Percentiles rank a stretch among this genome's conserved stretches.
Evolutionary conservation across 495 filamentous ascomycete species (phyloP).

Genomic region (Neurospora intermedia): DNA sequence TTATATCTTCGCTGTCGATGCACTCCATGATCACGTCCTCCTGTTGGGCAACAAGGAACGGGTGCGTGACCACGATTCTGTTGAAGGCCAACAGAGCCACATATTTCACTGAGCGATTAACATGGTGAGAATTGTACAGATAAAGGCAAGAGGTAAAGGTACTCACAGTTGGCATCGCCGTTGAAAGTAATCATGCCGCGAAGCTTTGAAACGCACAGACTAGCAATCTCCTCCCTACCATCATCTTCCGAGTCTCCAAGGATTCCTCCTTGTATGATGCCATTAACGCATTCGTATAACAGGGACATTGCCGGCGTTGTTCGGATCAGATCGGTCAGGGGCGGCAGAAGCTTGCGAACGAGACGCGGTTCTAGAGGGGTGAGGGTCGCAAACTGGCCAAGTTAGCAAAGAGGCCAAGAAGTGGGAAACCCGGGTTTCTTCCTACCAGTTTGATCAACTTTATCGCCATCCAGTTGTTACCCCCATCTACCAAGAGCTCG

Average conservation of each 20-base stretch:
- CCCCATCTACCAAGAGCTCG: constrained; percentile 79
- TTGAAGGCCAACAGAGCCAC: constrained; percentile 92
- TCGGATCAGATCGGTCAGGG: constrained; percentile 81
- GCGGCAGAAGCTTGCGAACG: constrained; percentile 87
- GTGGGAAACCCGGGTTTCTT: neutral
- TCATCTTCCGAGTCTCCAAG: constrained; percentile 65
- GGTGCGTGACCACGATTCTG: constrained; percentile 80
- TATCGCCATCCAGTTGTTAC: constrained; percentile 99
- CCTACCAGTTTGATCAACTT: constrained; percentile 93
- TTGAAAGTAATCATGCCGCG: constrained; percentile 88
- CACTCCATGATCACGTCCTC: constrained; percentile 93
- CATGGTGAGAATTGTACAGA: no score
- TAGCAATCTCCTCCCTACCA: constrained; percentile 86
- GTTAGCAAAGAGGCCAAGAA: neutral
- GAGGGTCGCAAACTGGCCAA: constrained; percentile 75
- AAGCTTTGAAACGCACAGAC: constrained; percentile 83
- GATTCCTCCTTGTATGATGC: constrained; percentile 93
- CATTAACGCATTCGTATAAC: constrained; percentile 96
- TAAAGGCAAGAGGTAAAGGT: no score
- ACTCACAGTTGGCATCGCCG: constrained; percentile 82
- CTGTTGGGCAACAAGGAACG: constrained; percentile 76
- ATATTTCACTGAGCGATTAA: constrained; percentile 64
- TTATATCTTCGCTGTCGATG: constrained; percentile 89
- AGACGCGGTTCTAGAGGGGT: constrained; percentile 88
- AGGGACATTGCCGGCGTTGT: constrained; percentile 95